Percentiles rank a stretch among this genome's conserved stretches.
These are phyloP conservation scores for Tetracladium marchalianum DNA, from an alignment of 495 filamentous ascomycete species.

Conservation along the genomic window DNA sequence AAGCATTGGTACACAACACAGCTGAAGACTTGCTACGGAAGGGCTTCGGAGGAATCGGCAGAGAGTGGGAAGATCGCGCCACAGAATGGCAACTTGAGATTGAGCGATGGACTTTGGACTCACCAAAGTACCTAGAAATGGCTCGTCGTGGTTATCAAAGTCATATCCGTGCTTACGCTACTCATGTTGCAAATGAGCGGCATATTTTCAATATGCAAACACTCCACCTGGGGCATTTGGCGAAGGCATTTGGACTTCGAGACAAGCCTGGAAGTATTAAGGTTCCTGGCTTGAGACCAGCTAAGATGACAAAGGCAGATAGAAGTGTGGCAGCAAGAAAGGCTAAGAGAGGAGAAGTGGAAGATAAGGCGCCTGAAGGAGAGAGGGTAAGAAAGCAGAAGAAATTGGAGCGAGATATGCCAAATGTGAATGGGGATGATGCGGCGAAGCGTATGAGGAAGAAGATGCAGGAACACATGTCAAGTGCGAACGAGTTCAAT, in stretches of 20 bases:
- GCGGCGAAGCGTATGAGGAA: slow-evolving; percentile 65
- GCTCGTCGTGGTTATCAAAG: slow-evolving; percentile 78
- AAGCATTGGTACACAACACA: slow-evolving; percentile 30
- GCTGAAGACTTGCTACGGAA: slow-evolving; percentile 44
- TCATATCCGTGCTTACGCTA: slow-evolving; percentile 89
- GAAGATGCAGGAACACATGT: slow-evolving; percentile 74
- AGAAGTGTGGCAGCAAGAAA: slow-evolving; percentile 19
- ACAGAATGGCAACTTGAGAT: slow-evolving; percentile 70
- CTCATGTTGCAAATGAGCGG: slow-evolving; percentile 77
- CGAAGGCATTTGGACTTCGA: slow-evolving; percentile 83
- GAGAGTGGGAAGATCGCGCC: slow-evolving; percentile 57
- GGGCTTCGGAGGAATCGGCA: slow-evolving; percentile 33
- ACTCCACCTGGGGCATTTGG: slow-evolving; percentile 85
- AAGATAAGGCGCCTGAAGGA: slow-evolving; percentile 19
- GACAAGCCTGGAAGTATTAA: slow-evolving; percentile 83
- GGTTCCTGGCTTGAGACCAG: slow-evolving; percentile 46
- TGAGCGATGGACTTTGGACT: slow-evolving; percentile 59
- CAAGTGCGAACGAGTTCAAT: slow-evolving; percentile 76
- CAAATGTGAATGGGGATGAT: slow-evolving; percentile 41
- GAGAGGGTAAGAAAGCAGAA: slow-evolving; percentile 18
- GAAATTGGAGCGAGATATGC: slow-evolving; percentile 19
- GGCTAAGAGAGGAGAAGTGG: slow-evolving; percentile 26
- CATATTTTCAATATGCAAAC: slow-evolving; percentile 78
- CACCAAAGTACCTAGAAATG: slow-evolving; percentile 53
- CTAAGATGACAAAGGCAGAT: slow-evolving; percentile 21